phyloP scores from a whole-genome alignment of 108 stramenopile genomes.

The Craspedostauros australis region DNA sequence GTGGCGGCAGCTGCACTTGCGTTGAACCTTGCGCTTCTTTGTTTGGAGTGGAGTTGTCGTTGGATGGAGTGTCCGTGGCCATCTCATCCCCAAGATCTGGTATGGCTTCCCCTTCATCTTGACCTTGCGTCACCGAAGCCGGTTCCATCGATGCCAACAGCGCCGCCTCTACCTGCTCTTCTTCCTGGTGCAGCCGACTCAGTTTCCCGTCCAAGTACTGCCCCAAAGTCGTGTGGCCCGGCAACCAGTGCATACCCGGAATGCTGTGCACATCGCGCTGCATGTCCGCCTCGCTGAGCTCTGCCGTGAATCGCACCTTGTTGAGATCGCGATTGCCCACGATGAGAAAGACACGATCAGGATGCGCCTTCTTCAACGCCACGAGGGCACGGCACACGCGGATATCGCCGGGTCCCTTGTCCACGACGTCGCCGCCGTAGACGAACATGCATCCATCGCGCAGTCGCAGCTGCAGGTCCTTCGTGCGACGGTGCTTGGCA shows the following conservation, averaged over 20 bases:
- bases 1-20: too few species aligned
- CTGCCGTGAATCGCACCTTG: slow-evolving; percentile 55
- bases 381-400: slow-evolving; percentile 47
- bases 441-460: slow-evolving; percentile 40
- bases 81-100: not conserved
- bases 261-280: slow-evolving; percentile 22
- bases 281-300: slow-evolving; percentile 40
- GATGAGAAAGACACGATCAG: slow-evolving; percentile 50
- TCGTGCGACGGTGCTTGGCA: not conserved
- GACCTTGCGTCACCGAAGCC: not conserved
- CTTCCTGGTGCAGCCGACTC: not conserved
- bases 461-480: not conserved
- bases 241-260: slow-evolving; percentile 53
- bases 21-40: too few species aligned
- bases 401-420: slow-evolving; percentile 72
- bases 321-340: slow-evolving; percentile 80
- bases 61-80: too few species aligned
- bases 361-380: slow-evolving; percentile 43
- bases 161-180: not conserved
- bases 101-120: slow-evolving; percentile 1
- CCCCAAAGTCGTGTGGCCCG: slow-evolving; percentile 23
- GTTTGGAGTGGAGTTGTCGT: too few species aligned
- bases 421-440: slow-evolving; percentile 65
- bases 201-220: slow-evolving; percentile 22
- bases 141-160: not conserved